Conservation (phyloP, 2,329 filamentous ascomycete genomes). For the Atkinsonella hypoxylon region DNA sequence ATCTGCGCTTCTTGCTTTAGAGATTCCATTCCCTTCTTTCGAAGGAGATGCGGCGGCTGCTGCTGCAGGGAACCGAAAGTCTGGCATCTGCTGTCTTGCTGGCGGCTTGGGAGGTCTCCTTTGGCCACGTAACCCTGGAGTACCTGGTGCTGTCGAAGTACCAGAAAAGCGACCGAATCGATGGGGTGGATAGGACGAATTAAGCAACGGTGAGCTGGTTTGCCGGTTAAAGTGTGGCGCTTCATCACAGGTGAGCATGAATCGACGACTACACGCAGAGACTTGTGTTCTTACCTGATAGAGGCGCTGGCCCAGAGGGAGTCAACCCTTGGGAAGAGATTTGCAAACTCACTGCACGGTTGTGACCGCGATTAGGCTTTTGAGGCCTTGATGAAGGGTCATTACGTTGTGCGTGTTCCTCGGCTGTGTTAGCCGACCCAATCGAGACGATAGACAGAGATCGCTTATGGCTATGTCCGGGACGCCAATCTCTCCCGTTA, state of each 20-base stretch:
- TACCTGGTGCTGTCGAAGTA: slow-evolving; percentile 32
- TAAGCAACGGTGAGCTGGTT: slow-evolving; percentile 39
- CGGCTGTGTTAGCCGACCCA: slow-evolving; percentile 40
- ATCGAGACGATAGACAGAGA: slow-evolving; percentile 77
- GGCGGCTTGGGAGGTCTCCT: slow-evolving; percentile 26
- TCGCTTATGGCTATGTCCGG: slow-evolving; percentile 54
- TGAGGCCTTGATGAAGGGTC: slow-evolving; percentile 30
- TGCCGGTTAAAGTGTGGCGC: slow-evolving; percentile 30
- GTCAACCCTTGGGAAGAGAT: slow-evolving; percentile 31
- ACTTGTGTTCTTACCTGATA: slow-evolving; percentile 23
- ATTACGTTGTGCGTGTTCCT: slow-evolving; percentile 32
- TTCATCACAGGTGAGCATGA: slow-evolving; percentile 1
- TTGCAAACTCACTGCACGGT: slow-evolving; percentile 70
- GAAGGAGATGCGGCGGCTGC: slow-evolving; percentile 31
- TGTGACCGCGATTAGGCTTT: slow-evolving; percentile 53
- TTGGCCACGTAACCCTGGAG: slow-evolving; percentile 25
- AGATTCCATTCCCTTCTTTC: slow-evolving; percentile 18
- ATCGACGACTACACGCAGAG: not conserved
- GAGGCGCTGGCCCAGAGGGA: slow-evolving; percentile 33
- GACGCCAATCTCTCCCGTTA: slow-evolving; percentile 17
- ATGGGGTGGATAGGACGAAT: slow-evolving; percentile 42
- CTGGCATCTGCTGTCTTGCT: slow-evolving; percentile 26
- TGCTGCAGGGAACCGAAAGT: slow-evolving; percentile 45
- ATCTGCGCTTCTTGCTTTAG: slow-evolving; percentile 22
- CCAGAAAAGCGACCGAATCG: slow-evolving; percentile 30